Conservation (phyloP, 352 stramenopile species). For the Phytophthora hibernalis region DNA sequence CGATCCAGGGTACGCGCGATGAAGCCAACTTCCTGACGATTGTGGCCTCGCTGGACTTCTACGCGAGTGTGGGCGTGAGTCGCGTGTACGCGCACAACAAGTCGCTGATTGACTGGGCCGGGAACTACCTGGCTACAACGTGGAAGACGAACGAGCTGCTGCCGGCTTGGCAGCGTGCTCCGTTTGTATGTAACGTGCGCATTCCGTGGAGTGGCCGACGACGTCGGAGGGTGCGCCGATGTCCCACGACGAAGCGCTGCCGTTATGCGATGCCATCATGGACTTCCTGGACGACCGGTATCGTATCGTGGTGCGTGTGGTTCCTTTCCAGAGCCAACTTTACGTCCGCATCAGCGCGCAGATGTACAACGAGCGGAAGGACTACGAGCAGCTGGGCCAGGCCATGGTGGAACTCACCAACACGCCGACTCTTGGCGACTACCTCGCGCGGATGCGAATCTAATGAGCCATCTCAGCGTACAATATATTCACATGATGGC, state of each 20-base stretch:
- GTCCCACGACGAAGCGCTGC: conserved; percentile 63
- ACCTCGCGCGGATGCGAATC: conserved; percentile 71
- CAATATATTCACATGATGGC: conserved; percentile 31
- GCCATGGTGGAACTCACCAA: conserved; percentile 82
- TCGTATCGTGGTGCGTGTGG: conserved; percentile 71
- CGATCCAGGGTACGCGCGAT: conserved; percentile 83
- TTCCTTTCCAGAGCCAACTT: conserved; percentile 69
- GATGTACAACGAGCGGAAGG: conserved; percentile 86
- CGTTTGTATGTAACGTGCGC: conserved; percentile 84
- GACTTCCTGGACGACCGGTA: conserved; percentile 81
- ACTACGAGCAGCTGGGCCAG: conserved; percentile 77
- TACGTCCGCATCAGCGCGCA: conserved; percentile 87
- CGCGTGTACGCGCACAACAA: conserved; percentile 87
- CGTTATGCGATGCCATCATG: conserved; percentile 82
- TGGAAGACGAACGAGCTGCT: conserved; percentile 81
- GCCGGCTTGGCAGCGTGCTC: conserved; percentile 79
- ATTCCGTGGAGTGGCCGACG: conserved; percentile 70
- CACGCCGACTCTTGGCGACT: conserved; percentile 64
- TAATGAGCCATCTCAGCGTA: conserved; percentile 37
- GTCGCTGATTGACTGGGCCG: conserved; percentile 84
- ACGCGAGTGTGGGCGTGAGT: conserved; percentile 78
- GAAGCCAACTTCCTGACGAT: conserved; percentile 88
- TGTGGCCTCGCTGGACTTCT: conserved; percentile 84
- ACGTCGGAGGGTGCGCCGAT: conserved; percentile 53
- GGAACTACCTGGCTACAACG: conserved; percentile 69